Base-by-base conservation (phyloP, 495 filamentous ascomycete species). In the Tetracladium marchalianum region DNA sequence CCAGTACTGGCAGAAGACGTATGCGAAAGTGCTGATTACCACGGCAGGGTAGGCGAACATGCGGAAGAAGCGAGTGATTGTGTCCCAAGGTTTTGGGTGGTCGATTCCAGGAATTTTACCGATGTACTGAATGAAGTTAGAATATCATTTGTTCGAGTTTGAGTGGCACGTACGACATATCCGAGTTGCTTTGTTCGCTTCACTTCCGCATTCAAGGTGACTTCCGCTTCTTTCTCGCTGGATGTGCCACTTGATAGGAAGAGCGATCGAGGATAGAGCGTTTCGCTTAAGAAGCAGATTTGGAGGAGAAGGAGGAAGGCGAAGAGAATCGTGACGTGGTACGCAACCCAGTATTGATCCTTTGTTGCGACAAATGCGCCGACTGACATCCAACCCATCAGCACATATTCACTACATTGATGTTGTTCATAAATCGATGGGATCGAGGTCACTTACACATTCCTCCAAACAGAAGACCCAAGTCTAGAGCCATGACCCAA, bases 1-100 rank as follows among this genome's bases (percentile, higher is more conserved):
- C 77, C 77, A 81, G 58, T 81, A 81, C 72, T 72, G 79, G 3
- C 65, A 54, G 50, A 80, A 81, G 43, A 62, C 70, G 58, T 75
- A 82, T 15, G 68, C 63, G 12, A 74, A 43, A 1, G 80, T 64
- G 5, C 65, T 48, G 17, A 77, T 59, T 0, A 63, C 55, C 0
- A 79, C 63, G 6, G 65, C 65, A 0, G 67, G 68, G 49, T 65
- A 71, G 39, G 62, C 64, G 49, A 69, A 78, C 1, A 70, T 73
- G 51, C 66, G 62, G 24, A 64, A 31, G 50, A 79, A 76, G 19
- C 69, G 64, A 31, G 64, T 38, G 9, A 71, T 43, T 0, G 72
- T 65, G 42, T 72, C 72, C 62, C 66, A 80, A 1, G 67, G 63
- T 47, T 66, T 72, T 2, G 77, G 73, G 47, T 78, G 75, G 6